Percentiles rank a stretch among this genome's conserved stretches.
These are phyloP conservation scores for Cytidiella melzeri DNA, from an alignment of 768 basidiomycete species.

Conservation along the genomic window DNA sequence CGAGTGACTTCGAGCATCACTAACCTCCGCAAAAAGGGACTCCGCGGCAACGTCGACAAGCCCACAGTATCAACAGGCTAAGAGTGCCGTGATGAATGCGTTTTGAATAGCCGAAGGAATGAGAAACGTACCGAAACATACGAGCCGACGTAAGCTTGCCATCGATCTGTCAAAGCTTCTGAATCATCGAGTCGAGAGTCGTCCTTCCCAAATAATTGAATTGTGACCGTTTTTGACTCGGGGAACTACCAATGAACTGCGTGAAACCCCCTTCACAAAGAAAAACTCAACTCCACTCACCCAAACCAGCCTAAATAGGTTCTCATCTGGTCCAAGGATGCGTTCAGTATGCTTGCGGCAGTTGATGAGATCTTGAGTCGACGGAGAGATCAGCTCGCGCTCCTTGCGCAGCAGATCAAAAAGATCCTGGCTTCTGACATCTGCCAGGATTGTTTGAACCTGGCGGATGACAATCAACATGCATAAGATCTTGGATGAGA, in stretches of 20 bases:
- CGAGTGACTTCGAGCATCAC: conserved; percentile 26
- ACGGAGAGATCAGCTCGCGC: conserved; percentile 48
- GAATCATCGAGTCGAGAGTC: conserved; percentile 71
- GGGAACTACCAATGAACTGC: conserved; percentile 50
- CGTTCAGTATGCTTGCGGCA: conserved; percentile 63
- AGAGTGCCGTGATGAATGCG: neutral
- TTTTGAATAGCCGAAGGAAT: neutral
- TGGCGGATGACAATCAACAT: conserved; percentile 17
- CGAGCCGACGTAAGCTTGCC: conserved; percentile 76
- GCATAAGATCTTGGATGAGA: neutral
- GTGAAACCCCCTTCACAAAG: too few species aligned
- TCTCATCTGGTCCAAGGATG: conserved; percentile 69
- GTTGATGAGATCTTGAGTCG: conserved; percentile 67
- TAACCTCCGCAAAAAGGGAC: conserved; percentile 66
- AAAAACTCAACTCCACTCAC: conserved; percentile 33
- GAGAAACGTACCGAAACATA: conserved; percentile 53
- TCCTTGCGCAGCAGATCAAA: conserved; percentile 68
- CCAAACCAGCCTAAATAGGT: conserved; percentile 78
- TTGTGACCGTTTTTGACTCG: conserved; percentile 57
- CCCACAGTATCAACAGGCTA: conserved; percentile 57
- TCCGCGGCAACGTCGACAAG: conserved; percentile 38
- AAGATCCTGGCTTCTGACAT: conserved; percentile 66
- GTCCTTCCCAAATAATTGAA: conserved; percentile 77
- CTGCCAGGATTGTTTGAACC: conserved; percentile 64
- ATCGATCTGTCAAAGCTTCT: conserved; percentile 68